Evolutionary conservation across 164 flowering plant species (phyloP), one percentile per base, ranked within the genome.

Genomic region (Akebia trifoliata): DNA sequence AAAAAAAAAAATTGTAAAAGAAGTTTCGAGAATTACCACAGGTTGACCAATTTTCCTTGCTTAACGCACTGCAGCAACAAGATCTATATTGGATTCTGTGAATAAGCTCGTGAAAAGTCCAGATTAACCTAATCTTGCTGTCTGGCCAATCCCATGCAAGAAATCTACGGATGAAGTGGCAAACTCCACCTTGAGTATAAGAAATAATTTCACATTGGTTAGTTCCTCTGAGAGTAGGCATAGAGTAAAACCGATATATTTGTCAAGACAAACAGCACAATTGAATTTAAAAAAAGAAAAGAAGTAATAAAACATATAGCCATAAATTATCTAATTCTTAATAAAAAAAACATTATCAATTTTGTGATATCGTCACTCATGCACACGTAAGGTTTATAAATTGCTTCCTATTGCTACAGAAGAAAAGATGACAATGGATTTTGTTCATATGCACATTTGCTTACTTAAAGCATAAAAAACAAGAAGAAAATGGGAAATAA

Each of bases 101-200:
- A 83, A 90, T 45, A 94, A 70, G 67, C 86, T 94, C 29, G 99
- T 87, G 47, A 94, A 93, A 54, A 78, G 80, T 57, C 99, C 99
- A 65, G 54, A 73, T 58, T 83, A 85, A 61, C 97, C 97, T 54
- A 96, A 97, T 75, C 99, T 78, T 59, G 87, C 99, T 40, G 99
- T 88, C 34, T 97, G 87, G 18, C 97, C 99, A 59, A 88, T 74
- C 65, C 99, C 81, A 56, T 93, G 99, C 76, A 93, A 56, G 63
- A 93, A 93, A 69, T 90, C 97, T 32, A 90, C 86, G 54, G 97
- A 97, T 54, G 87, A 93, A 43, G 76, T 81, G 20, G 97, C 95
- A 74, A 93, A 93, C 53, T 93, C 99, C 50, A 97, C 99, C 99
- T 93, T 72, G 18, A 72, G 62, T 24, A 42, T 31, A 54, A 57